A percentile compares a stretch with the other conserved stretches of the same genome.
Conservation (phyloP, 2,329 filamentous ascomycete genomes). For the Hirsutella minnesotensis region DNA sequence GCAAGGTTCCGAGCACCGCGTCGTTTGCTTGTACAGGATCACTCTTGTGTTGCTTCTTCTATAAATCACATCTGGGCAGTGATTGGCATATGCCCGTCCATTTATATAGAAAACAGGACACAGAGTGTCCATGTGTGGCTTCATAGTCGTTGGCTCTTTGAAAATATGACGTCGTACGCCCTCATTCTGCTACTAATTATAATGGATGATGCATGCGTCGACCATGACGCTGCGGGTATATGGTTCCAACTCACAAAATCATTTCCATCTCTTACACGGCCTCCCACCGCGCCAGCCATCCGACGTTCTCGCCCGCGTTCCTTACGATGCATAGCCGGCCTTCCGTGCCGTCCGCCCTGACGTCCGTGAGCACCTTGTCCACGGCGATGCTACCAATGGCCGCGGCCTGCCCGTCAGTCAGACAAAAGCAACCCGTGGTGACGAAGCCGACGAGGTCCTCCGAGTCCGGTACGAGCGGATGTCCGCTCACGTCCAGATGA, state of each 20-base stretch:
- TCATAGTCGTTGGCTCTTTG: too few species aligned
- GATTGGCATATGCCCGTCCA: too few species aligned
- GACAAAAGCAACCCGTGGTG: conserved; percentile 73
- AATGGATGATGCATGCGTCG: too few species aligned
- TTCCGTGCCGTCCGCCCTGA: conserved; percentile 23
- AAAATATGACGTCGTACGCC: too few species aligned
- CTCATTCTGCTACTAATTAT: too few species aligned
- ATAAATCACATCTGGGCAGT: too few species aligned
- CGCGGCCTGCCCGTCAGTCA: conserved; percentile 62
- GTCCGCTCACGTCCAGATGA: conserved; percentile 11
- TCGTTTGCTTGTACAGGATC: too few species aligned
- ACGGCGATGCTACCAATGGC: conserved; percentile 63
- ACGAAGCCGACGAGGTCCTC: conserved; percentile 81
- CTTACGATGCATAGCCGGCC: conserved; percentile 64
- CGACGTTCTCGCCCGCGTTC: conserved; percentile 66
- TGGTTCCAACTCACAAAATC: neutral
- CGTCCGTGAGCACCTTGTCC: conserved; percentile 35
- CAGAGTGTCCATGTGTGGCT: too few species aligned
- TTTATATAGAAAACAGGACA: neutral
- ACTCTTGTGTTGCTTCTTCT: too few species aligned
- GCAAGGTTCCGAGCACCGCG: too few species aligned
- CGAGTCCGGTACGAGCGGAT: conserved; percentile 60
- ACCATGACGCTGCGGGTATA: too few species aligned
- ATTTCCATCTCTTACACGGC: conserved; percentile 27
- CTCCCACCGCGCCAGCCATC: conserved; percentile 72